phyloP scores from a whole-genome alignment of 2,329 filamentous ascomycete species.

The Aspergillus nomiae region DNA sequence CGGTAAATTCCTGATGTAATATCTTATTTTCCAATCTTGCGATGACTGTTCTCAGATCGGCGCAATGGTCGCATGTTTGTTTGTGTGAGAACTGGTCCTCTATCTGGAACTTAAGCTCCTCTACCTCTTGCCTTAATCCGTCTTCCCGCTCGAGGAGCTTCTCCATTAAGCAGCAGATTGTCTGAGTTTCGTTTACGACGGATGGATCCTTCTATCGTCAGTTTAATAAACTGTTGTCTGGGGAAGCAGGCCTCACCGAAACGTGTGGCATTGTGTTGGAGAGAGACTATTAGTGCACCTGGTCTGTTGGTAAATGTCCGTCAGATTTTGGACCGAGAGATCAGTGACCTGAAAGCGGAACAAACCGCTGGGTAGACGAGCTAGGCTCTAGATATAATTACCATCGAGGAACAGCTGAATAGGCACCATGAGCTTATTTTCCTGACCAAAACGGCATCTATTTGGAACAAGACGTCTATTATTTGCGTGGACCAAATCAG shows the following conservation, averaged over 20 bases:
- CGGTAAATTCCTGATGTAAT: too few relatives aligned
- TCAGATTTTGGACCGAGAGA: background rate
- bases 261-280: background rate
- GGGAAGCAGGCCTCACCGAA: background rate
- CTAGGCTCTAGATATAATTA: background rate
- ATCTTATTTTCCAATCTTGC: background rate
- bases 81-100: background rate
- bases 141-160: background rate
- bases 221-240: background rate
- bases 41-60: background rate
- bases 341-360: background rate
- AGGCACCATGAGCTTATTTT: background rate
- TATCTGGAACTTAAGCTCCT: background rate
- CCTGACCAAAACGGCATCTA: background rate
- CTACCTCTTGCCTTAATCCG: background rate
- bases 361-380: background rate
- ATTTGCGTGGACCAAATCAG: background rate
- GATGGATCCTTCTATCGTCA: background rate
- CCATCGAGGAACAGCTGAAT: background rate
- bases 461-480: background rate
- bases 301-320: background rate
- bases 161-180: background rate
- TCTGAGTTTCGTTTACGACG: background rate
- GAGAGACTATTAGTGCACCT: background rate
- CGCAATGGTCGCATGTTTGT: background rate